Percentiles rank a stretch among this genome's conserved stretches.
Evolutionary conservation across 768 basidiomycete genomes (phyloP).

Genomic region (Gloeopeniophorella convolvens): DNA sequence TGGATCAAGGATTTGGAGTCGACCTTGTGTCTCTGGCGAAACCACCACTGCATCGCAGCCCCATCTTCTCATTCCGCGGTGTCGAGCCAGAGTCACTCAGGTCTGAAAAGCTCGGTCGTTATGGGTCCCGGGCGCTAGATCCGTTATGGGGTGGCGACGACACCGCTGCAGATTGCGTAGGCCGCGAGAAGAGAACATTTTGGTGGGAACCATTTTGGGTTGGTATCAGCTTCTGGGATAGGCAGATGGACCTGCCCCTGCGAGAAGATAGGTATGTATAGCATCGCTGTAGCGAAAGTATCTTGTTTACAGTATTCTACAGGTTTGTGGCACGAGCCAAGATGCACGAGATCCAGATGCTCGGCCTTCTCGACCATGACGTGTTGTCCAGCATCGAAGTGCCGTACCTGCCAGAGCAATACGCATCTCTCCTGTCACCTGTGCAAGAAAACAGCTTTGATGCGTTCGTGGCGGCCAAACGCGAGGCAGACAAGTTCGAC

Average conservation of each 20-base stretch:
- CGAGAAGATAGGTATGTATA: slow-evolving; percentile 59
- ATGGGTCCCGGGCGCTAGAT: slow-evolving; percentile 46
- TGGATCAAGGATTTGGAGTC: slow-evolving; percentile 88
- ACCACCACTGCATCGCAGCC: slow-evolving; percentile 87
- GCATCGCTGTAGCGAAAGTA: neutral
- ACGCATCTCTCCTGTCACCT: slow-evolving; percentile 24
- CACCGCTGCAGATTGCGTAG: slow-evolving; percentile 29
- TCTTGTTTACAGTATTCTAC: slow-evolving; percentile 4
- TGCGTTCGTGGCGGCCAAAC: slow-evolving; percentile 29
- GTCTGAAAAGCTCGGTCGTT: slow-evolving; percentile 42
- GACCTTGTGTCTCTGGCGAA: slow-evolving; percentile 88
- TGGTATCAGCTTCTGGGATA: slow-evolving; percentile 79
- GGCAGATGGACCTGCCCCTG: slow-evolving; percentile 79
- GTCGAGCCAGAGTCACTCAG: slow-evolving; percentile 43
- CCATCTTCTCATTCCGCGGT: slow-evolving; percentile 85
- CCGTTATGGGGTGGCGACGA: slow-evolving; percentile 74
- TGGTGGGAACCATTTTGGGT: slow-evolving; percentile 94
- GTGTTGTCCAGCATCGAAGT: slow-evolving; percentile 85
- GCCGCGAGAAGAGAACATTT: slow-evolving; percentile 48
- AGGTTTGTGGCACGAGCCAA: slow-evolving; percentile 93
- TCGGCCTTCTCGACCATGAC: slow-evolving; percentile 87
- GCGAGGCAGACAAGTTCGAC: slow-evolving; percentile 70
- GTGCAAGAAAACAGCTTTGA: slow-evolving; percentile 17
- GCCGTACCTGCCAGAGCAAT: slow-evolving; percentile 57
- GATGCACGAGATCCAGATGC: slow-evolving; percentile 96